phyloP scores from a whole-genome alignment of 2,329 filamentous ascomycete genomes.

The Apiospora saccharicola region DNA sequence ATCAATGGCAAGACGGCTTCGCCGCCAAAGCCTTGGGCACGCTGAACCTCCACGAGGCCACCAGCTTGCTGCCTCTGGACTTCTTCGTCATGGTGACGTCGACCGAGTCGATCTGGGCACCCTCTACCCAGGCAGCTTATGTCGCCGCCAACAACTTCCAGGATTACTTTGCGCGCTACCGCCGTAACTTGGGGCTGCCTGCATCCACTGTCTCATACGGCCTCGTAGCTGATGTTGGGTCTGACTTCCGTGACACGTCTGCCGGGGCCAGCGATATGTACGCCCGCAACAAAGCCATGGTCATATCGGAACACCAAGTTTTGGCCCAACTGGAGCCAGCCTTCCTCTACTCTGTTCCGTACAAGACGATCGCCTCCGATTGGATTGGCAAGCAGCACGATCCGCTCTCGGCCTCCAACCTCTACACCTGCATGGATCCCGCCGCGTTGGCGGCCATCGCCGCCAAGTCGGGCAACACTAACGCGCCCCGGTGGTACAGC shows the following conservation, averaged over 20 bases:
- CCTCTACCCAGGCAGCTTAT: constrained; percentile 36
- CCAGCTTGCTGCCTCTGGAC: constrained; percentile 32
- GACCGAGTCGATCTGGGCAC: constrained; percentile 27
- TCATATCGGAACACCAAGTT: constrained; percentile 34
- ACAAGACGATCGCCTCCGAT: constrained; percentile 26
- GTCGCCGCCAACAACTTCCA: constrained; percentile 40
- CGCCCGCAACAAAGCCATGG: constrained; percentile 33
- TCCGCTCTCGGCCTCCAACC: constrained; percentile 35
- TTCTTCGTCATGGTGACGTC: constrained; percentile 39
- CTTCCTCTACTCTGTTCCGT: constrained; percentile 30
- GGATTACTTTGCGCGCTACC: constrained; percentile 39
- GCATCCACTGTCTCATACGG: constrained; percentile 36
- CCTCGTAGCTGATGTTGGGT: constrained; percentile 33
- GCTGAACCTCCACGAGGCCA: constrained; percentile 21
- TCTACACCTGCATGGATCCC: constrained; percentile 40
- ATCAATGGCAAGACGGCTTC: constrained; percentile 1
- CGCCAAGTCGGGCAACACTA: neutral
- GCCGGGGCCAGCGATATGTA: constrained; percentile 26
- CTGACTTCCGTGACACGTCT: neutral
- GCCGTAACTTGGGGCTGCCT: constrained; percentile 33
- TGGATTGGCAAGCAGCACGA: constrained; percentile 30
- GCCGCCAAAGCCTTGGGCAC: constrained; percentile 19
- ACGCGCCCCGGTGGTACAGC: constrained; percentile 34
- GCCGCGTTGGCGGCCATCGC: constrained; percentile 31
- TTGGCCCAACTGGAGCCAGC: constrained; percentile 35